Evolutionary conservation across 345 rosid genomes (phyloP).

Genomic region (Mangifera indica): DNA sequence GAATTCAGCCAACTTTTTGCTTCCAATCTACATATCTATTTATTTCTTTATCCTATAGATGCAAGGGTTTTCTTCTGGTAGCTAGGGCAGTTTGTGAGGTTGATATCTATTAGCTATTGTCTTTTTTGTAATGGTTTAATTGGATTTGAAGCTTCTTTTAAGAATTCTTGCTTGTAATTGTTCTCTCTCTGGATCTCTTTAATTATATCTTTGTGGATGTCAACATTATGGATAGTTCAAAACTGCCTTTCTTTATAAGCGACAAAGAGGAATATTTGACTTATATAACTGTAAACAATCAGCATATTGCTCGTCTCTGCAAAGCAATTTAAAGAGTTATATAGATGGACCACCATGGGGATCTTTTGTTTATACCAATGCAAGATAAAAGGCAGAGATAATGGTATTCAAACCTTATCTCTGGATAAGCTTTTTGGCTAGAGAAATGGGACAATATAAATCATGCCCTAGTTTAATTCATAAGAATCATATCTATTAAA

Average conservation of each 20-base stretch:
- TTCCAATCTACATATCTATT: neutral
- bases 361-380: conserved; percentile 29
- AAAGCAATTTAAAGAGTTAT: conserved; percentile 22
- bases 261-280: conserved; percentile 24
- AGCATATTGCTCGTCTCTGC: conserved; percentile 21
- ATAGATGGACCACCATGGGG: conserved; percentile 25
- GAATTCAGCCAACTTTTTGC: neutral
- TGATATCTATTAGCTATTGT: neutral
- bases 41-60: neutral
- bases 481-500: conserved; percentile 14
- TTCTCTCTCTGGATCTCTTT: neutral
- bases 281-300: conserved; percentile 15
- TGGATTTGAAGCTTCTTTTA: neutral
- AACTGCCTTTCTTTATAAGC: conserved; percentile 16
- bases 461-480: neutral
- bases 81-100: conserved; percentile 21
- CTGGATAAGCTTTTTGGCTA: neutral
- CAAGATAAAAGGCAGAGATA: conserved; percentile 1
- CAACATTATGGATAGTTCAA: neutral
- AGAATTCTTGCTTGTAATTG: neutral
- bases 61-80: conserved; percentile 11
- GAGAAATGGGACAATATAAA: neutral
- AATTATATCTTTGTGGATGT: too few species aligned
- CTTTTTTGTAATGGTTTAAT: neutral
- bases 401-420: conserved; percentile 11